Percentiles rank a stretch among this genome's conserved stretches.
Evolutionary conservation across 208 protist species (phyloP).

Genomic region (Vickermania spadyakhi): DNA sequence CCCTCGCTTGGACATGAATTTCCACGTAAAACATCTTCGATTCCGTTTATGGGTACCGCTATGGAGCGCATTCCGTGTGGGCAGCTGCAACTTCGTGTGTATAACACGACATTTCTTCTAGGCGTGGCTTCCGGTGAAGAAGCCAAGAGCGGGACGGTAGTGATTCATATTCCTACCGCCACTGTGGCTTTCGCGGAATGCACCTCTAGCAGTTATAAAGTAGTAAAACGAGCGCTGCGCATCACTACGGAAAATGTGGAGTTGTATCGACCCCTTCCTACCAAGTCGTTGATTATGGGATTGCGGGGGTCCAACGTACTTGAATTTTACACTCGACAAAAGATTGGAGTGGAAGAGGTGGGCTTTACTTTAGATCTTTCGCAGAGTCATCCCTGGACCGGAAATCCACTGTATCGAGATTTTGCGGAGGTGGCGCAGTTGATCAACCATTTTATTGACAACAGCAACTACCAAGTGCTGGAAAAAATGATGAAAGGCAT

Average conservation of each 20-base stretch:
- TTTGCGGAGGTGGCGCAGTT: constrained; percentile 79
- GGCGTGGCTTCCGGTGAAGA: constrained; percentile 35
- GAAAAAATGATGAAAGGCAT: constrained; percentile 13
- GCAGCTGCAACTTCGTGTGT: constrained; percentile 34
- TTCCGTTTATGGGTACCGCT: constrained; percentile 62
- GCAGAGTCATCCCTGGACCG: constrained; percentile 83
- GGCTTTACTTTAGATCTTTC: constrained; percentile 59
- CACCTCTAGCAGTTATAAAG: constrained; percentile 39
- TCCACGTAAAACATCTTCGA: no score
- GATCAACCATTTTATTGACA: constrained; percentile 72
- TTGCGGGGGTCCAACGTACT: constrained; percentile 65
- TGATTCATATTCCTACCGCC: constrained; percentile 39
- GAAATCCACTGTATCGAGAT: constrained; percentile 79
- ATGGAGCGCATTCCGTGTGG: constrained; percentile 61
- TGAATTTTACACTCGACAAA: constrained; percentile 76
- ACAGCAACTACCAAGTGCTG: constrained; percentile 57
- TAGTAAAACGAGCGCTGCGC: constrained; percentile 58
- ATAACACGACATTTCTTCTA: constrained; percentile 54
- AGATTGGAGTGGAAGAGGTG: constrained; percentile 39
- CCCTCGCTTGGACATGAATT: no score
- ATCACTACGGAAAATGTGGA: constrained; percentile 69
- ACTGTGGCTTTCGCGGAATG: constrained; percentile 71
- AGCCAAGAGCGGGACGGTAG: constrained; percentile 39
- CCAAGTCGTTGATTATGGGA: constrained; percentile 60
- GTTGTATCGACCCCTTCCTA: constrained; percentile 45